Conservation (phyloP, 768 basidiomycete genomes). For the Mycena rebaudengoi region DNA sequence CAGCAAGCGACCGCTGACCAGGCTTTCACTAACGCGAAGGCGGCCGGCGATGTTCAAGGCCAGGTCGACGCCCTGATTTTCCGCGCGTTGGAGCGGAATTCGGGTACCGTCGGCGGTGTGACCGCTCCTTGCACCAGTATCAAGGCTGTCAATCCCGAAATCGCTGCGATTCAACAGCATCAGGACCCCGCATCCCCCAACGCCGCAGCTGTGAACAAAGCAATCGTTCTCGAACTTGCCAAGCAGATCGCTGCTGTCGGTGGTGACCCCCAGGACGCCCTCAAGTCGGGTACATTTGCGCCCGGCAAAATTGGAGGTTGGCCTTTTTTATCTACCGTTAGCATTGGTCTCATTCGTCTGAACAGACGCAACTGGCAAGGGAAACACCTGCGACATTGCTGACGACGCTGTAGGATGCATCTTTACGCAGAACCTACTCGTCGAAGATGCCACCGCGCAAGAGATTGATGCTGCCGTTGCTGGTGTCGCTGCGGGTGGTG, state of each 20-base stretch:
- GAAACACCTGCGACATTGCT: slow-evolving; percentile 62
- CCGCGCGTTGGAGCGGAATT: slow-evolving; percentile 74
- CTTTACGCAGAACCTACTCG: slow-evolving; percentile 67
- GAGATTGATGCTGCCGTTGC: slow-evolving; percentile 65
- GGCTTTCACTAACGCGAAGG: slow-evolving; percentile 79
- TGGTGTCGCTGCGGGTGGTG: slow-evolving; percentile 30
- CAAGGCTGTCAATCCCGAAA: slow-evolving; percentile 68
- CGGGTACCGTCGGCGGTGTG: slow-evolving; percentile 57
- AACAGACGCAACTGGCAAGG: slow-evolving; percentile 59
- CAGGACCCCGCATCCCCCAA: slow-evolving; percentile 68
- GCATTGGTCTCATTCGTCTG: background rate
- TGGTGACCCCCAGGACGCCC: slow-evolving; percentile 63
- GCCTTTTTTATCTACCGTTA: background rate
- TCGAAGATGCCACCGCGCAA: slow-evolving; percentile 55
- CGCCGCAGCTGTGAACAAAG: slow-evolving; percentile 70
- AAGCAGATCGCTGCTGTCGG: slow-evolving; percentile 71
- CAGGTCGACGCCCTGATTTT: slow-evolving; percentile 67
- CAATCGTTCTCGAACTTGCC: slow-evolving; percentile 68
- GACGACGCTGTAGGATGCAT: slow-evolving; percentile 69
- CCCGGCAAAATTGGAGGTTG: slow-evolving; percentile 53
- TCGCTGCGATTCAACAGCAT: slow-evolving; percentile 70
- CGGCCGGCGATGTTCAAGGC: slow-evolving; percentile 62
- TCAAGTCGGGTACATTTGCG: slow-evolving; percentile 69
- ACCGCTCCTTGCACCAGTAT: slow-evolving; percentile 60
- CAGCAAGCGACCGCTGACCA: slow-evolving; percentile 74